Base-by-base conservation (phyloP, 192 early-diverging fungal species). In the Mortierella antarctica region DNA sequence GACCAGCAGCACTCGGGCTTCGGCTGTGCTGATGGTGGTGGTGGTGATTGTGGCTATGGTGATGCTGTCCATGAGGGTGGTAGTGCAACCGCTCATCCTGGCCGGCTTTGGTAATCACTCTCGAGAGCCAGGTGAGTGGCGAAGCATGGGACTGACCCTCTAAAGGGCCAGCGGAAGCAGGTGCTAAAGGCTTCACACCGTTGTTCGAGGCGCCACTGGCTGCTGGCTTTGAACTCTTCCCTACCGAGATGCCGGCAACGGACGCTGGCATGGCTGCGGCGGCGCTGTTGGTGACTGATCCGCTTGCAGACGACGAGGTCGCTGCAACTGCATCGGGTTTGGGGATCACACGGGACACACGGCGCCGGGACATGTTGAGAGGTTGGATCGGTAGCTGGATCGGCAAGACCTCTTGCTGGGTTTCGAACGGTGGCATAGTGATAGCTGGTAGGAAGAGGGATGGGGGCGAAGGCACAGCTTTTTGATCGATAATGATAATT, bases 1-100 rank as follows among this genome's bases (percentile, higher is more conserved):
- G 10, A 4, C n/a, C 47, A 15, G 21, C 15, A 18, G 54, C 15
- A 50, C 68, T 54, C 0, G 57, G 71, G 23, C 63, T 66, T 21
- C 55, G 54, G 50, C 45, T 57, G 10, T 65, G 71, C 4, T 47
- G 13, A 40, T 71, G 59, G 15, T 55, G 59, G 39, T 72, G 60
- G 46, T 53, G 48, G 23, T 65, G 75, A 17, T 75, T 65, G 15
- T 74, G 73, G 20, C 54, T 46, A 5, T 75, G 73, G 8, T 67
- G 73, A 50, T 52, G 65, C 9, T 51, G 56, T 6, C 70, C 68
- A 42, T 71, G 57, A 11, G 68, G 39, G 18, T 80, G 77, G 21
- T 80, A 80, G 18, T 80, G 77, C 14, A 80, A n/a, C 45, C 77
- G 70, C 12, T 80, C 77, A 14, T 80, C 70, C 60, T 58, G 54